Percentiles rank a stretch among this genome's conserved stretches.
These are phyloP conservation scores for Pilatotrama ljubarskyi DNA, from an alignment of 768 basidiomycete genomes.

Conservation along the genomic window DNA sequence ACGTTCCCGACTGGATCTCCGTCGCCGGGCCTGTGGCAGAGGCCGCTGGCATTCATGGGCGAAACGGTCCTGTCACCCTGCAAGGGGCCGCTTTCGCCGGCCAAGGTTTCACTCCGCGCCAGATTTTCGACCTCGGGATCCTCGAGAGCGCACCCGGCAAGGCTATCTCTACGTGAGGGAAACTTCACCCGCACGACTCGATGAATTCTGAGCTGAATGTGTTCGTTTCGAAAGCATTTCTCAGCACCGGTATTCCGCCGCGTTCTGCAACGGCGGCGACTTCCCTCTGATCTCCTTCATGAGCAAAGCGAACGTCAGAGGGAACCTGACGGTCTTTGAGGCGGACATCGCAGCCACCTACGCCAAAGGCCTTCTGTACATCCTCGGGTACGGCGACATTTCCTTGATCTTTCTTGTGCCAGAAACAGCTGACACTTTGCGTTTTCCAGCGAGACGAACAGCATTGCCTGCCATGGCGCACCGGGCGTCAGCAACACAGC, in stretches of 20 bases:
- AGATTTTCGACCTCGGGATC: conserved; percentile 53
- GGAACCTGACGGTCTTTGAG: conserved; percentile 53
- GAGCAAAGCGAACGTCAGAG: conserved; percentile 53
- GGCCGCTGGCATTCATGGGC: conserved; percentile 22
- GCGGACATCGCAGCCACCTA: conserved; percentile 56
- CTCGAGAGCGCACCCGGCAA: conserved; percentile 48
- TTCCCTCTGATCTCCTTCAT: conserved; percentile 63
- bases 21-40: conserved; percentile 26
- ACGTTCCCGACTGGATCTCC: conserved; percentile 32
- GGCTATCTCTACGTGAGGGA: conserved; percentile 53
- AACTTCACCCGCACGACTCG: background rate
- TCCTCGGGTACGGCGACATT: conserved; percentile 46
- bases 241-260: conserved; percentile 54
- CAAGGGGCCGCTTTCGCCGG: conserved; percentile 31
- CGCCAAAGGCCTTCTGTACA: conserved; percentile 49
- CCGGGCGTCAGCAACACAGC: conserved; percentile 66
- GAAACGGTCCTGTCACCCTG: conserved; percentile 23
- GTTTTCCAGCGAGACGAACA: conserved; percentile 32
- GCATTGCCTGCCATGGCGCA: conserved; percentile 42
- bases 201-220: background rate
- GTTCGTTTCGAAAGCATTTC: conserved; percentile 36
- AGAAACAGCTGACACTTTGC: background rate
- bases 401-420: background rate
- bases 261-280: conserved; percentile 56
- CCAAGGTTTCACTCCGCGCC: conserved; percentile 58